Percentiles rank a stretch among this genome's conserved stretches.
phyloP scores from a whole-genome alignment of 257 asterid genomes.

The Plantago major region DNA sequence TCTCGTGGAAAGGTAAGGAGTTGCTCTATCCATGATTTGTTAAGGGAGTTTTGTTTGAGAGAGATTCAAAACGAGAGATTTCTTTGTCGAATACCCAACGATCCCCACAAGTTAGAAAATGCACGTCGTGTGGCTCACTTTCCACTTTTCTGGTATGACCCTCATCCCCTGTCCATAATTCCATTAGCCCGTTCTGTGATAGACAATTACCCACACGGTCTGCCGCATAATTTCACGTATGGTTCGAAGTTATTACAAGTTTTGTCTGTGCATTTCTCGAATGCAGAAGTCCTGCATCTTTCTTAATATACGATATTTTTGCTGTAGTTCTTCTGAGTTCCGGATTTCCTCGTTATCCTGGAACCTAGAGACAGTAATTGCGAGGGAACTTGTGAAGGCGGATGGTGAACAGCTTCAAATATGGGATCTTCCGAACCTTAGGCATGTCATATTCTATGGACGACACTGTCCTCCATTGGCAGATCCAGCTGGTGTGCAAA shows the following conservation, averaged over 20 bases:
- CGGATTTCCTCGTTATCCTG: background rate
- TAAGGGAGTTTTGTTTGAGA: constrained; percentile 12
- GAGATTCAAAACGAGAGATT: constrained; percentile 12
- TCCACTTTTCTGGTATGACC: background rate
- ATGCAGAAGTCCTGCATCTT: constrained; percentile 9
- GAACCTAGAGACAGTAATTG: constrained; percentile 3
- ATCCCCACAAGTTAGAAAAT: background rate
- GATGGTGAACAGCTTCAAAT: background rate
- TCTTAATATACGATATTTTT: background rate
- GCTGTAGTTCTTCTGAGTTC: too few species aligned
- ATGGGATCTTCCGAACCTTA: constrained; percentile 12
- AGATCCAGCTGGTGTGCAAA: too few species aligned
- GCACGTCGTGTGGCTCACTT: constrained; percentile 6
- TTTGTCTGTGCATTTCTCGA: background rate
- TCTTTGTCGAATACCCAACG: background rate
- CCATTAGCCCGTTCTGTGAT: background rate
- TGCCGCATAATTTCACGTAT: background rate
- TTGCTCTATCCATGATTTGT: constrained; percentile 18
- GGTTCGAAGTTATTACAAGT: background rate
- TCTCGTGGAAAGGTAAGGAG: constrained; percentile 3
- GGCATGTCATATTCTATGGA: constrained; percentile 14
- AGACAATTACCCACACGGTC: too few species aligned
- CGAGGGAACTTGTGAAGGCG: too few species aligned
- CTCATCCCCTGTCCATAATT: background rate
- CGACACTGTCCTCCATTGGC: background rate